These are phyloP conservation scores for Petunia hybrid DNA, from an alignment of 305 asterid species.

Conservation along the genomic window DNA sequence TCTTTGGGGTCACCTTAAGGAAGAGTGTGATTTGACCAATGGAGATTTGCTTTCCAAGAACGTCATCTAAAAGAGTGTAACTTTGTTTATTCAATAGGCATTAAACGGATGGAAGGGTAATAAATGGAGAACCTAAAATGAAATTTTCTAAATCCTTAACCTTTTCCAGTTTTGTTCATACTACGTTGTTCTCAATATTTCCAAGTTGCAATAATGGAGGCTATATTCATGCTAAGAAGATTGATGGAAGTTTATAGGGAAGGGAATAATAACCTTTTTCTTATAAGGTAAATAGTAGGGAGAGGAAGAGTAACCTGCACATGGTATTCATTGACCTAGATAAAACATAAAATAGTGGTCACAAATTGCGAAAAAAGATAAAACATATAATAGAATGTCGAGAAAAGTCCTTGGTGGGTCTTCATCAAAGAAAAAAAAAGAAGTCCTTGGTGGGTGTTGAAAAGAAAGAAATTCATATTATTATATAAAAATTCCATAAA, in stretches of 20 bases:
- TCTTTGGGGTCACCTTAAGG: neutral
- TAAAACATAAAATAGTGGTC: too few relatives aligned
- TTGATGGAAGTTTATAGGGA: neutral
- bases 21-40: neutral
- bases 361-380: too few relatives aligned
- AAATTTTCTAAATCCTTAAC: neutral
- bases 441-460: neutral
- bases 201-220: neutral
- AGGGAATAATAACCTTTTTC: too few relatives aligned
- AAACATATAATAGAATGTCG: neutral
- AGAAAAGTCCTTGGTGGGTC: neutral
- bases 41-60: neutral
- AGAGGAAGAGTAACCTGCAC: neutral
- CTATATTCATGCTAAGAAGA: neutral
- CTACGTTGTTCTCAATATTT: neutral
- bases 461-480: neutral
- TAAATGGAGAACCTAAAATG: slow-evolving; percentile 7
- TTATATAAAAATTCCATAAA: neutral
- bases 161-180: neutral
- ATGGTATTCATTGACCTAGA: neutral
- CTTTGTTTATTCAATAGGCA: neutral
- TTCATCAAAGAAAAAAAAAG: too few relatives aligned
- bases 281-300: too few relatives aligned
- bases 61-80: neutral
- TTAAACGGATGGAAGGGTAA: neutral